phyloP scores from a whole-genome alignment of 768 basidiomycete genomes.

The Daedaleopsis nitida region DNA sequence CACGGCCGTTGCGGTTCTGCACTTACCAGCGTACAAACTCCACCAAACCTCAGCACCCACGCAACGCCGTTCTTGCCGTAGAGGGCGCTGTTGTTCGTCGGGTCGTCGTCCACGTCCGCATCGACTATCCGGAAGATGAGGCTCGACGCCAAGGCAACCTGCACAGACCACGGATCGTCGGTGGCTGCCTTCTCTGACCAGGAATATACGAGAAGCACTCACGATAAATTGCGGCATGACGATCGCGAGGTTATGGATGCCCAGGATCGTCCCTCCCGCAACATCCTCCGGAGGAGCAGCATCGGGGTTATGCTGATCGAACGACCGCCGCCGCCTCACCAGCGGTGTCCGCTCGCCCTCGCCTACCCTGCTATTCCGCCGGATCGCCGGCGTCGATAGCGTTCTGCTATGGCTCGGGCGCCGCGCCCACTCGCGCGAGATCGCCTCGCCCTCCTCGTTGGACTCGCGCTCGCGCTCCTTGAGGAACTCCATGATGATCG shows the following conservation, averaged over 20 bases:
- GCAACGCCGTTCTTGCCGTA: constrained; percentile 88
- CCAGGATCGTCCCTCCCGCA: constrained; percentile 89
- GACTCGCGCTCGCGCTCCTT: constrained; percentile 30
- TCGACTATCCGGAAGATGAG: constrained; percentile 85
- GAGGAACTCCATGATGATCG: constrained; percentile 87
- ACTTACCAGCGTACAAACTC: constrained; percentile 72
- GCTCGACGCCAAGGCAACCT: constrained; percentile 88
- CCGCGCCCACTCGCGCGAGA: constrained; percentile 23
- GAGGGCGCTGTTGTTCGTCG: constrained; percentile 56
- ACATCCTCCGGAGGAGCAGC: constrained; percentile 47
- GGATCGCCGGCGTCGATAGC: constrained; percentile 48
- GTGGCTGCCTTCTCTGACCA: background rate
- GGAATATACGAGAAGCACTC: constrained; percentile 33
- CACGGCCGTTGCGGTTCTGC: background rate
- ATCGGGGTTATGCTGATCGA: constrained; percentile 46
- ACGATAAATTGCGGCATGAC: constrained; percentile 95
- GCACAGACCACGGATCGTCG: background rate
- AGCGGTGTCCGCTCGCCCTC: constrained; percentile 50
- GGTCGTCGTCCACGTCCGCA: constrained; percentile 45
- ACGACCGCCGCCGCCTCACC: constrained; percentile 60
- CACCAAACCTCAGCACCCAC: constrained; percentile 93
- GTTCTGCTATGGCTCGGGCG: constrained; percentile 57
- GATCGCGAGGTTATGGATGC: constrained; percentile 94
- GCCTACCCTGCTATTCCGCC: constrained; percentile 21
- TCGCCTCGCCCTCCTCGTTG: constrained; percentile 19